phyloP scores from a whole-genome alignment of 345 rosid species.

The Jatropha curcas region DNA sequence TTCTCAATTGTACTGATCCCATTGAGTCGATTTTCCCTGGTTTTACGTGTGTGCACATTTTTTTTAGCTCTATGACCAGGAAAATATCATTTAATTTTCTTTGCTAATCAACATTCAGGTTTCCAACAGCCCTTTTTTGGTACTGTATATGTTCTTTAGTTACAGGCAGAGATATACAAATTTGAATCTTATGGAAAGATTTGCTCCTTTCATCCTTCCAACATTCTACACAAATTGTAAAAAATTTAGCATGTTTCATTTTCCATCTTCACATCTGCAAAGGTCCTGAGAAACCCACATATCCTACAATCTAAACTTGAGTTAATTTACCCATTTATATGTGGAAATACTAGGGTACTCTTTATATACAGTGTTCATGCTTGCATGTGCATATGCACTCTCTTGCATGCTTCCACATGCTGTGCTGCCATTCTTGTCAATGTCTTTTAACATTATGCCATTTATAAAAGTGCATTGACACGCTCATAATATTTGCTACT shows the following conservation, averaged over 20 bases:
- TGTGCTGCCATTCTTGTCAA: neutral
- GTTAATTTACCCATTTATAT: neutral
- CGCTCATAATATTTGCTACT: neutral
- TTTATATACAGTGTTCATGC: neutral
- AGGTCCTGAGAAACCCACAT: neutral
- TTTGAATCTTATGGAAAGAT: neutral
- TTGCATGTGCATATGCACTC: neutral
- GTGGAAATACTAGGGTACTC: neutral
- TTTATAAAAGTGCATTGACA: neutral
- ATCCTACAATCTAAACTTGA: too few species aligned
- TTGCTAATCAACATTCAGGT: too few species aligned
- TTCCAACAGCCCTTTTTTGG: too few species aligned
- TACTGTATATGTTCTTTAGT: too few species aligned
- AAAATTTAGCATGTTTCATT: neutral
- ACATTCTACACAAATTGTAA: neutral
- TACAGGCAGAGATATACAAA: too few species aligned
- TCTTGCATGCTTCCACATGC: slow-evolving; percentile 1
- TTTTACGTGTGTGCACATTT: too few species aligned
- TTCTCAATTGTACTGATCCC: neutral
- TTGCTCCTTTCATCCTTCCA: neutral
- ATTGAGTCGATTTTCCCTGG: neutral
- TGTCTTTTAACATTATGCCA: too few species aligned
- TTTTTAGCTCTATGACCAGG: too few species aligned
- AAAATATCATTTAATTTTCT: too few species aligned
- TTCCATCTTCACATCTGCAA: slow-evolving; percentile 5